Conservation (phyloP, 1,284 basidiomycete species). For the Boletellus sp. region DNA sequence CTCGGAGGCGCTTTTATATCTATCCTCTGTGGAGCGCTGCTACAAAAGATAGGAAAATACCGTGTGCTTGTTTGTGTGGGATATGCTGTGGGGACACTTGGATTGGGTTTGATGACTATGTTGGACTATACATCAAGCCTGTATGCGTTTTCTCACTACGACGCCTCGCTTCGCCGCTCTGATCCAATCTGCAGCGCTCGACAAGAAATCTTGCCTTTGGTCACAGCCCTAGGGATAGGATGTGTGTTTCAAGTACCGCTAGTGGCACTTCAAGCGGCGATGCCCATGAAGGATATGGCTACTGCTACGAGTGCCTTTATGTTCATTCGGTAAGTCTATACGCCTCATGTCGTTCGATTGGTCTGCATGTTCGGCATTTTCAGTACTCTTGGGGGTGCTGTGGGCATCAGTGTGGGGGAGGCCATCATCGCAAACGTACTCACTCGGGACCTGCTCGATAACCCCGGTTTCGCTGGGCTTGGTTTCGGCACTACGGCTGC, state of each 20-base stretch:
- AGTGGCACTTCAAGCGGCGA: conserved; percentile 73
- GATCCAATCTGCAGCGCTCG: background rate
- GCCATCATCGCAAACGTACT: conserved; percentile 65
- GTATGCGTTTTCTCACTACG: conserved; percentile 34
- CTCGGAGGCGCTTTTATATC: conserved; percentile 59
- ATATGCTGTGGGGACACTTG: conserved; percentile 54
- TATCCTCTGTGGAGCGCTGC: conserved; percentile 54
- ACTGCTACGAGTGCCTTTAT: conserved; percentile 69
- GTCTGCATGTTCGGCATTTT: background rate
- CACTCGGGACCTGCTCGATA: conserved; percentile 43
- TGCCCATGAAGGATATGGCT: conserved; percentile 81
- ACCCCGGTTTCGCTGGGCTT: conserved; percentile 41
- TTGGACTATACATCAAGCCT: conserved; percentile 41
- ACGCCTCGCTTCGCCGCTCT: conserved; percentile 1
- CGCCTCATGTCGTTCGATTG: background rate
- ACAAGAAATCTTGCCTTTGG: conserved; percentile 51
- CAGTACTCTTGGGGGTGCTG: conserved; percentile 73
- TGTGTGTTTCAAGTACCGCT: conserved; percentile 66
- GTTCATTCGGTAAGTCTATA: conserved; percentile 56
- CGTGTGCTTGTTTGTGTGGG: conserved; percentile 59
- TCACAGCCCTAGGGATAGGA: conserved; percentile 59
- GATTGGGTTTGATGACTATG: conserved; percentile 20
- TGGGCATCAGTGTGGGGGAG: conserved; percentile 72
- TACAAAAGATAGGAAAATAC: conserved; percentile 62
- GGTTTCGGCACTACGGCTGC: conserved; percentile 48